Percentiles rank a stretch among this genome's conserved stretches.
Conservation (phyloP, 805 yeast species). For the Saccharomycopsis babjevae region DNA sequence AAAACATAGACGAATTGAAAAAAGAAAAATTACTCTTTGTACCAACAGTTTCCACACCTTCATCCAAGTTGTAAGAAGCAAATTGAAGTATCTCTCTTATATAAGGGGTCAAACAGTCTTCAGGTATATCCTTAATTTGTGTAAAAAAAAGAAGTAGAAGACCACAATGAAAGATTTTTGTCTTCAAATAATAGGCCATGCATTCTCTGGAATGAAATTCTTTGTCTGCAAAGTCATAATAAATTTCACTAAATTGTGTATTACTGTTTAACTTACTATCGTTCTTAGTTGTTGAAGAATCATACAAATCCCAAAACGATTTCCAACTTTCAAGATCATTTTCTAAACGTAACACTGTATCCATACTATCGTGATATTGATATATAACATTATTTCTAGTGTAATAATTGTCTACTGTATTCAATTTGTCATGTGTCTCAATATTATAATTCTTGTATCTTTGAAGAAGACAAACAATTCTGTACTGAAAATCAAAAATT, state of each 20-base stretch:
- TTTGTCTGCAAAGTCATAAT: slow-evolving; percentile 1
- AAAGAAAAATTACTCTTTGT: background rate
- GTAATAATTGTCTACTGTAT: background rate
- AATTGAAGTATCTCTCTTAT: background rate
- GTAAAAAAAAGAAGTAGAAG: slow-evolving; percentile 32
- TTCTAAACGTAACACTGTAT: slow-evolving; percentile 23
- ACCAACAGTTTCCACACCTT: background rate
- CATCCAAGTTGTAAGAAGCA: background rate
- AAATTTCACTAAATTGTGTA: background rate
- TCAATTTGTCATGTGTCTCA: background rate
- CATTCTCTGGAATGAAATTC: slow-evolving; percentile 34
- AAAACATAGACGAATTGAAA: background rate
- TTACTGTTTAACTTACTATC: slow-evolving; percentile 7
- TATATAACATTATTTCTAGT: slow-evolving; percentile 25
- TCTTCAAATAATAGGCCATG: slow-evolving; percentile 37
- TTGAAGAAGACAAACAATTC: background rate
- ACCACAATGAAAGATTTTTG: slow-evolving; percentile 36
- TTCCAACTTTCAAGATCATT: slow-evolving; percentile 28
- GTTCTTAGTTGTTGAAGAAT: background rate
- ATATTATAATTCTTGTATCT: background rate
- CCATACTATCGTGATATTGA: slow-evolving; percentile 33
- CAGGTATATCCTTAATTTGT: slow-evolving; percentile 25
- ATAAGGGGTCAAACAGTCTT: background rate
- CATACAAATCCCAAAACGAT: slow-evolving; percentile 32
- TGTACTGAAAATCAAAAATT: slow-evolving; percentile 34